Evolutionary conservation across 2,329 filamentous ascomycete genomes (phyloP).

Genomic region (Neonectria ditissima): DNA sequence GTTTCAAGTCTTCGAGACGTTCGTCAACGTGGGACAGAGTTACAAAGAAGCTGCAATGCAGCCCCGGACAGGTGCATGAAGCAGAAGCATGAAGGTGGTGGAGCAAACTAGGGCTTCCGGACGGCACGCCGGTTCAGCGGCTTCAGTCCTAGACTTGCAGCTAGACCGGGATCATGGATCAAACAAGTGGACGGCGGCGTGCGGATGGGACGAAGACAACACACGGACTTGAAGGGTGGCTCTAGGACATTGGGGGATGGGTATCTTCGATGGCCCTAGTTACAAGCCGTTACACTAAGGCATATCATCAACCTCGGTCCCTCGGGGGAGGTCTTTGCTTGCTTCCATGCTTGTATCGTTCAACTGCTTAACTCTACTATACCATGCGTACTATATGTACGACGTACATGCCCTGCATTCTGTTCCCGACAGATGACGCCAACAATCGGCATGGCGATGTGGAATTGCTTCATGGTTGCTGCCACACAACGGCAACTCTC

Average conservation of each 20-base stretch:
- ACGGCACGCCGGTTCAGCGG: not conserved
- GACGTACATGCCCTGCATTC: constrained; percentile 19
- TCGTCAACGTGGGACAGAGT: constrained; percentile 27
- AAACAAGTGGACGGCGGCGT: constrained; percentile 8
- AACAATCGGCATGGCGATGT: constrained; percentile 13
- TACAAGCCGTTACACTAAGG: not conserved
- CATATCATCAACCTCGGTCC: constrained; percentile 3
- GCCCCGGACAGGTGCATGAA: constrained; percentile 30
- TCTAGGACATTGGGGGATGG: not conserved
- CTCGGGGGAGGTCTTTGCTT: constrained; percentile 4
- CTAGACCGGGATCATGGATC: constrained; percentile 27
- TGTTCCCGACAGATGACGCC: constrained; percentile 18
- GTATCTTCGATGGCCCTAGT: not conserved
- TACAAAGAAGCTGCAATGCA: constrained; percentile 22
- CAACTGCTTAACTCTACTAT: constrained; percentile 6
- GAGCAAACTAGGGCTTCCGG: constrained; percentile 21
- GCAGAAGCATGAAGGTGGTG: constrained; percentile 32
- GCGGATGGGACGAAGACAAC: constrained; percentile 14
- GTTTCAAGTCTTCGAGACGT: constrained; percentile 32
- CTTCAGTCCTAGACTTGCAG: constrained; percentile 11
- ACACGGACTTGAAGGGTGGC: constrained; percentile 7
- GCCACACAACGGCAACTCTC: not conserved
- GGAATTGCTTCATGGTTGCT: constrained; percentile 10
- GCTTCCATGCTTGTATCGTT: not conserved
- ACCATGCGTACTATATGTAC: too few species aligned